Evolutionary conservation across 371 early-diverging fungal genomes (phyloP), one percentile per base, ranked within the genome.

Genomic region (Ordospora colligata): DNA sequence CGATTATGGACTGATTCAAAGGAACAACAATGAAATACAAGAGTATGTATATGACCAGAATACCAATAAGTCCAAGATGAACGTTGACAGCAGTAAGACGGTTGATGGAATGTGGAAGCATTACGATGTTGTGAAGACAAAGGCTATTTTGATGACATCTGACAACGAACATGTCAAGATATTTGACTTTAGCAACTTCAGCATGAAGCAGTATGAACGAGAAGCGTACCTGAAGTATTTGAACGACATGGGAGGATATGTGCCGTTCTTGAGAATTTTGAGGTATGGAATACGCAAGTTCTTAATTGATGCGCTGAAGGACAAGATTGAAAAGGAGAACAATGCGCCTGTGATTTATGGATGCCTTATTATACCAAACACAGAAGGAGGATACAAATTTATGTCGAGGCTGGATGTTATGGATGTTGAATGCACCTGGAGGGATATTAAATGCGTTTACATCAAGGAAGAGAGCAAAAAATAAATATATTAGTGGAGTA

Each of bases 321-420:
- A 58, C 19, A 17, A 37, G 40, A 58, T 37, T 17, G 58, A 58
- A 14, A 32, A 32, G 5, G 1, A 2, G 1, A 32, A 32, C 5
- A 40, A 58, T 58, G 10, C 58, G 3, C 58, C 58, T 17, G 40
- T 58, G 10, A 25, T 58, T 2, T 37, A 58, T 37, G 58, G 58
- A 58, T 58, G 58, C 12, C 19, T 58, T n/a, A 58, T 58, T 37
- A 12, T 58, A 3, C 58, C 58, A 37, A 58, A 58, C 58, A 58
- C 58, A 58, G 58, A 58, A 37, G 58, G 58, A 58, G 58, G 58
- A 37, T 40, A 37, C 40, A 58, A 58, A 37, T 58, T 58, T 14
- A 58, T 58, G 58, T 58, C 58, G 0, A 58, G 40, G 19, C 40
- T 40, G 40, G 40, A 58, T 14, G 17, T 58, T 37, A 58, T 58